Conservation (phyloP, 2,329 filamentous ascomycete genomes). For the Berkeleyomyces rouxiae region DNA sequence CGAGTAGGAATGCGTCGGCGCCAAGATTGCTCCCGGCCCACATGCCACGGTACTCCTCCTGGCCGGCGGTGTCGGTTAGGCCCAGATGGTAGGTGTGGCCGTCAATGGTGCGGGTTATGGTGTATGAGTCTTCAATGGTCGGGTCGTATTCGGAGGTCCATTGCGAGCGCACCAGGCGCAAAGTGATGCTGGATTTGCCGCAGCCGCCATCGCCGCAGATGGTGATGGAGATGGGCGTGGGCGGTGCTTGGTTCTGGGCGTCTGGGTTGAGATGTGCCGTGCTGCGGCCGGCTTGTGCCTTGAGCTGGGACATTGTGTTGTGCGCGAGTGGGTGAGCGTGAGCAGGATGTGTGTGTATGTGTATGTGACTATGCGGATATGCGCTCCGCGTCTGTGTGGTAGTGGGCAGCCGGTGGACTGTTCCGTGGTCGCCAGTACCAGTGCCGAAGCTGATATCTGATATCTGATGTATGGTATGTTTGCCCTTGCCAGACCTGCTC, state of each 20-base stretch:
- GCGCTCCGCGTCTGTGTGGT: neutral
- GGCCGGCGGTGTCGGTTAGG: slow-evolving; percentile 73
- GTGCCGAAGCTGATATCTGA: too few relatives aligned
- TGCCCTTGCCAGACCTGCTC: too few relatives aligned
- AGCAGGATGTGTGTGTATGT: neutral
- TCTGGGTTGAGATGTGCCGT: neutral
- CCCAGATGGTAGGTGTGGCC: slow-evolving; percentile 64
- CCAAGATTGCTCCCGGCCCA: slow-evolving; percentile 66
- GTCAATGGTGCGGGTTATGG: slow-evolving; percentile 63
- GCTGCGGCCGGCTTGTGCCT: neutral
- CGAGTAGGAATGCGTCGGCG: slow-evolving; percentile 68
- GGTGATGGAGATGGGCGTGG: slow-evolving; percentile 53
- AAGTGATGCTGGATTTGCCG: slow-evolving; percentile 71
- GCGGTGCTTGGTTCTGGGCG: slow-evolving; percentile 15
- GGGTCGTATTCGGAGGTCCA: slow-evolving; percentile 76
- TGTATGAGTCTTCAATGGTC: slow-evolving; percentile 73
- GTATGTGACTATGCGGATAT: neutral
- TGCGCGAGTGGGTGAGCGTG: neutral
- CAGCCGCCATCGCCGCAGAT: slow-evolving; percentile 77
- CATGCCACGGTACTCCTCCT: slow-evolving; percentile 78
- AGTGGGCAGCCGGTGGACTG: neutral
- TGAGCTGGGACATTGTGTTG: slow-evolving; percentile 17
- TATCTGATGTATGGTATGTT: too few relatives aligned
- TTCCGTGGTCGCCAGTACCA: neutral
- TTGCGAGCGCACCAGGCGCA: slow-evolving; percentile 64